Percentiles rank a stretch among this genome's conserved stretches.
Evolutionary conservation across 1,139 yeast genomes (phyloP).

Genomic region (Debaryomycetaceae sp.): DNA sequence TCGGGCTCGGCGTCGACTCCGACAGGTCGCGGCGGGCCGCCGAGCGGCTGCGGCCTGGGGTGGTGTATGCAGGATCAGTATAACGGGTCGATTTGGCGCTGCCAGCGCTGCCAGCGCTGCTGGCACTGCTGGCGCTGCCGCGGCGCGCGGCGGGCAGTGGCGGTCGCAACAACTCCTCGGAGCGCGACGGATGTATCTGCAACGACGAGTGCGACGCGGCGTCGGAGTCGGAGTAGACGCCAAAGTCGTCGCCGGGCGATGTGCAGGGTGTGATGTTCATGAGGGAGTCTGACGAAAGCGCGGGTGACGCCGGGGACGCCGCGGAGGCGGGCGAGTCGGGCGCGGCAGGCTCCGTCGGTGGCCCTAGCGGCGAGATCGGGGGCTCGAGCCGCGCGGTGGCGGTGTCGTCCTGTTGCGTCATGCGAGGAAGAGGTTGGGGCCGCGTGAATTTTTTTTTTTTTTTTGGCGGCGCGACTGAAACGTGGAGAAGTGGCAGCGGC

Average conservation of each 20-base stretch:
- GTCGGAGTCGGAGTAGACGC: constrained; percentile 37
- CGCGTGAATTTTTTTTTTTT: no score
- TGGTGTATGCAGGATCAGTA: no score
- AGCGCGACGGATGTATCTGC: constrained; percentile 5
- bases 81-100: no score
- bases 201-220: constrained; percentile 24
- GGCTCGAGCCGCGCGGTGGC: constrained; percentile 2
- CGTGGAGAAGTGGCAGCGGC: no score
- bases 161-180: constrained; percentile 4
- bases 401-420: constrained; percentile 2
- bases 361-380: no score
- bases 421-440: no score
- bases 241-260: constrained; percentile 27
- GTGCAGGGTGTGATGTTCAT: constrained; percentile 22
- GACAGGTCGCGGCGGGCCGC: constrained; percentile 10
- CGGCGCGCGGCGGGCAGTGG: constrained; percentile 10
- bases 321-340: constrained; percentile 8
- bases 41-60: constrained; percentile 11
- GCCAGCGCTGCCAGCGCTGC: background rate
- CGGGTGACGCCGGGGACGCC: constrained; percentile 21
- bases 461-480: no score
- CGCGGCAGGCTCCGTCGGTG: no score
- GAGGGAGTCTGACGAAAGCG: constrained; percentile 14
- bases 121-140: constrained; percentile 16
- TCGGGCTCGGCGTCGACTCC: constrained; percentile 19